Conservation (phyloP, 2,329 filamentous ascomycete species). For the Mollisia scopiformis region DNA sequence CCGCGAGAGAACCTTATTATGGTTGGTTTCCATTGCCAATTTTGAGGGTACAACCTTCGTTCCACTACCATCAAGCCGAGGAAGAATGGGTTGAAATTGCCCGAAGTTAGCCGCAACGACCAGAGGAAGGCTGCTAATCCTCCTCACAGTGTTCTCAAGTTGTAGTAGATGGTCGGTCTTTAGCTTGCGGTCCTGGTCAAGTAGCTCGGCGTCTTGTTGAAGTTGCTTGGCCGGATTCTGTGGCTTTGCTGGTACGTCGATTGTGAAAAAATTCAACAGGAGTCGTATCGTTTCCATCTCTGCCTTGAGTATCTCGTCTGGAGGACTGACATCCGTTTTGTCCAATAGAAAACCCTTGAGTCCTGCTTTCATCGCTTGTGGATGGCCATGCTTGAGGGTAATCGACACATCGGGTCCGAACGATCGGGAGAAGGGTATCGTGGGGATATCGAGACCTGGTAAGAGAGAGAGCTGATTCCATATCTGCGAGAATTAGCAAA, state of each 20-base stretch:
- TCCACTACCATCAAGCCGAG: background rate
- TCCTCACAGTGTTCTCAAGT: background rate
- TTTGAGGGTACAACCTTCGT: background rate
- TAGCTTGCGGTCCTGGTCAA: background rate
- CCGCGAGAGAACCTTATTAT: background rate
- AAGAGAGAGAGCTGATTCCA: conserved; percentile 18
- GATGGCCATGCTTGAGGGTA: conserved; percentile 21
- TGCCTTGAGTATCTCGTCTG: conserved; percentile 19
- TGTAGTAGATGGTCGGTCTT: background rate
- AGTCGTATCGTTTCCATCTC: conserved; percentile 27
- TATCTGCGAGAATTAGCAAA: conserved; percentile 11
- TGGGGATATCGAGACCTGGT: conserved; percentile 17
- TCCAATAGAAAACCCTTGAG: conserved; percentile 13
- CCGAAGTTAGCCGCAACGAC: background rate
- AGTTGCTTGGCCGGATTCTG: background rate
- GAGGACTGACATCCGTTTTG: conserved; percentile 23
- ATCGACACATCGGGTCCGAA: conserved; percentile 18
- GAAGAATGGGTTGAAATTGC: background rate
- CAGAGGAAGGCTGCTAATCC: background rate
- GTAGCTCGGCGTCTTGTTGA: background rate
- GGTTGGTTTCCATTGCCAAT: background rate
- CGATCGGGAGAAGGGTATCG: background rate
- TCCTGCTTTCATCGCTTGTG: background rate
- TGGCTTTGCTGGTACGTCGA: background rate
- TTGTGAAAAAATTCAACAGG: conserved; percentile 23